Percentiles rank a stretch among this genome's conserved stretches.
These are phyloP conservation scores for Scenedesmus sp. DNA, from an alignment of 163 green algal species.

Conservation along the genomic window DNA sequence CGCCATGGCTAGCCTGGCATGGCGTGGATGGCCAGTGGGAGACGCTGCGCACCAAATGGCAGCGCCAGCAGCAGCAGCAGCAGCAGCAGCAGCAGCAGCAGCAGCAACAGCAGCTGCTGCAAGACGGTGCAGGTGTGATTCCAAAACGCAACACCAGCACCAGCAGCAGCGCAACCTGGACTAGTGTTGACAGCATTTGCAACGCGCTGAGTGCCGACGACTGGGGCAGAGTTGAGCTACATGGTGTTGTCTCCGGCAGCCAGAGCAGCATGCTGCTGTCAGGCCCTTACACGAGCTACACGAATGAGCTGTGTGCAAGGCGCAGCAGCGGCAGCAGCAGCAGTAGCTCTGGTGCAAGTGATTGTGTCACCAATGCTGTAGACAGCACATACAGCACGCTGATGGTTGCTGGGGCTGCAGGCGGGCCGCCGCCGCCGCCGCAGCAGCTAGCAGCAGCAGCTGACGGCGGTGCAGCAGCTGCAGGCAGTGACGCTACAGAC, in stretches of 20 bases:
- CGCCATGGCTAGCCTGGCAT: neutral
- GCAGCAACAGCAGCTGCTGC: neutral
- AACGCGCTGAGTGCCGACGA: neutral
- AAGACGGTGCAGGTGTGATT: neutral
- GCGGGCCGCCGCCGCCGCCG: neutral
- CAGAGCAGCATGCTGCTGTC: neutral
- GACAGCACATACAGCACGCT: neutral
- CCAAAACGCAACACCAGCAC: neutral
- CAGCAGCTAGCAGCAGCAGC: neutral
- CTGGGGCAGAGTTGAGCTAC: neutral
- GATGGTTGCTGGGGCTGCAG: neutral
- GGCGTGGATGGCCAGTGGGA: conserved; percentile 10
- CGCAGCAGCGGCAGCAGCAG: conserved; percentile 5
- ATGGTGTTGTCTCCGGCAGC: neutral
- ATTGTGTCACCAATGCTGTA: neutral
- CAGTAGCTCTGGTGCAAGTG: neutral
- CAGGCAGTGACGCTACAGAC: neutral
- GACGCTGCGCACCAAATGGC: neutral
- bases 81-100: conserved; percentile 40
- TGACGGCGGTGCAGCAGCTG: neutral
- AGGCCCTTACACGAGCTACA: conserved; percentile 6
- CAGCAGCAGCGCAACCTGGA: conserved; percentile 14
- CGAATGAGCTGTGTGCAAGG: neutral
- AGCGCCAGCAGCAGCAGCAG: conserved; percentile 12
- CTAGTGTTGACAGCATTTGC: neutral